Evolutionary conservation across 805 yeast genomes (phyloP).

Genomic region (Suhomyces xylopsoci): DNA sequence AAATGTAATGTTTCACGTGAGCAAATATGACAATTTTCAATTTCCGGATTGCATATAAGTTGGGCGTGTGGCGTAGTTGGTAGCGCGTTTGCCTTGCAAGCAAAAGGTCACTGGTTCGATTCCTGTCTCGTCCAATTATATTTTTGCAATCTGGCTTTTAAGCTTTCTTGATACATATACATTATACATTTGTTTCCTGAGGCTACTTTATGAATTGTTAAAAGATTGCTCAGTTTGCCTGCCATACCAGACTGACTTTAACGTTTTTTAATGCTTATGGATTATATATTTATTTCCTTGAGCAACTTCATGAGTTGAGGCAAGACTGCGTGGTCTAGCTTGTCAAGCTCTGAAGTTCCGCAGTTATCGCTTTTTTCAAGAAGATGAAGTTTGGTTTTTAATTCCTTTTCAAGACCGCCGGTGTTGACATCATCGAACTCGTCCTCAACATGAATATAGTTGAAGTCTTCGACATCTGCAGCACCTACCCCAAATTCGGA

Average conservation of each 20-base stretch:
- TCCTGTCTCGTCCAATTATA: conserved; percentile 63
- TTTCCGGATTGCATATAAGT: not conserved
- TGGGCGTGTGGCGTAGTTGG: conserved; percentile 83
- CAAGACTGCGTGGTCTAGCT: conserved; percentile 17
- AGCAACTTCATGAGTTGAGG: conserved; percentile 7
- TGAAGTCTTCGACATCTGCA: conserved; percentile 45
- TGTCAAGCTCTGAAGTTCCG: conserved; percentile 33
- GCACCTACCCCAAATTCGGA: conserved; percentile 36
- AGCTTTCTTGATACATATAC: too few relatives aligned
- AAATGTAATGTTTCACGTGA: not conserved
- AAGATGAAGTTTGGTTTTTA: conserved; percentile 14
- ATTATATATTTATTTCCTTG: not conserved
- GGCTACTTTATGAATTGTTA: too few relatives aligned
- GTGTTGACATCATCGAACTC: conserved; percentile 16
- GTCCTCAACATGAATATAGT: conserved; percentile 24
- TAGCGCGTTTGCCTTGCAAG: conserved; percentile 81
- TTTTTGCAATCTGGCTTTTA: conserved; percentile 10
- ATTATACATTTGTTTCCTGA: too few relatives aligned
- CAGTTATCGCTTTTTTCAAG: conserved; percentile 13
- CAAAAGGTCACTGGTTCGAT: conserved; percentile 75
- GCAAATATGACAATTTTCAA: not conserved
- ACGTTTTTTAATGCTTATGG: not conserved
- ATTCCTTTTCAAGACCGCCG: conserved; percentile 34
- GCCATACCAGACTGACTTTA: conserved; percentile 10
- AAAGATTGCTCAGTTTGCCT: conserved; percentile 16